Conservation (phyloP, 805 yeast species). For the Wickerhamiella azyma region DNA sequence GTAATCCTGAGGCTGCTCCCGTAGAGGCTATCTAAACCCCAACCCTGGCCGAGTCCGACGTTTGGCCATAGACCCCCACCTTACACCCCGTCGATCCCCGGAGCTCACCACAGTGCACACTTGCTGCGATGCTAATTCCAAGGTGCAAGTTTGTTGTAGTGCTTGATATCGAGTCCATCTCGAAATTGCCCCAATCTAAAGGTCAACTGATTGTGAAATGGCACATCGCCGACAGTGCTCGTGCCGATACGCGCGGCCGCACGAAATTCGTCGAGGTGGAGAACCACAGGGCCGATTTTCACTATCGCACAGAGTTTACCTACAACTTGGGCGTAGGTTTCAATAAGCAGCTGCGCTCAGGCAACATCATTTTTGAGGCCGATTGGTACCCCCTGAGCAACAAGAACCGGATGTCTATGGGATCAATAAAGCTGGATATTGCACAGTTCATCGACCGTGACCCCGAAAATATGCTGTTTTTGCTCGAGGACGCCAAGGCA, state of each 20-base stretch:
- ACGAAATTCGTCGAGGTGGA: constrained; percentile 34
- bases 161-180: constrained; percentile 49
- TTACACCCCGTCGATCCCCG: too few species aligned
- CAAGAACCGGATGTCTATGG: constrained; percentile 38
- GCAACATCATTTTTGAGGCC: constrained; percentile 32
- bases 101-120: too few species aligned
- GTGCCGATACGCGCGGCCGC: constrained; percentile 32
- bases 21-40: too few species aligned
- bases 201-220: constrained; percentile 58
- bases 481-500: constrained; percentile 65
- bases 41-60: too few species aligned
- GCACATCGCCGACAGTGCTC: constrained; percentile 39
- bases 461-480: constrained; percentile 41
- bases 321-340: constrained; percentile 30
- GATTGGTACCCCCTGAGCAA: constrained; percentile 30
- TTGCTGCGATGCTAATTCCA: constrained; percentile 3
- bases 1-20: too few species aligned
- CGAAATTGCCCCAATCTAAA: constrained; percentile 71
- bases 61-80: too few species aligned
- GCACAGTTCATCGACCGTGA: constrained; percentile 51
- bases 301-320: constrained; percentile 28
- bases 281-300: constrained; percentile 42
- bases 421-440: constrained; percentile 51
- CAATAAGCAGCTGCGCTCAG: constrained; percentile 27
- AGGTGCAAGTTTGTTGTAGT: constrained; percentile 51